Conservation (phyloP, 495 filamentous ascomycete genomes). For the Podospora didyma region DNA sequence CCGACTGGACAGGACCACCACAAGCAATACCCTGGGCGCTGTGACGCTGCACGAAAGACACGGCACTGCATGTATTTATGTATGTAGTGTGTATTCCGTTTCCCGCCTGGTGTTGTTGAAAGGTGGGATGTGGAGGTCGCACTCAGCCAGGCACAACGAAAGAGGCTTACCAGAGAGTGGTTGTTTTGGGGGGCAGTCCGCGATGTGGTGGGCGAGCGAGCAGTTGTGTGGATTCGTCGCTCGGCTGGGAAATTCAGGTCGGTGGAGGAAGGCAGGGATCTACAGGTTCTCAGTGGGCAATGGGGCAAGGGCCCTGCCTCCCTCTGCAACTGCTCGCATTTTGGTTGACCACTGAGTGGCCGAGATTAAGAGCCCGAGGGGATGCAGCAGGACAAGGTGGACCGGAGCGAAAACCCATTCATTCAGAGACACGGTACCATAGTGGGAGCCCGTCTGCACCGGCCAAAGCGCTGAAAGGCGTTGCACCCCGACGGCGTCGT, state of each 20-base stretch:
- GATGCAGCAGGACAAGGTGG: conserved; percentile 21
- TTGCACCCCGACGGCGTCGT: conserved; percentile 16
- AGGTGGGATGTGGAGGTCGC: conserved; percentile 20
- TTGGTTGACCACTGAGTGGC: conserved; percentile 25
- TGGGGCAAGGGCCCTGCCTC: conserved; percentile 17
- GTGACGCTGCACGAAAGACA: neutral
- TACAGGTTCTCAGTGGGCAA: conserved; percentile 20
- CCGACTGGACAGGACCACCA: neutral
- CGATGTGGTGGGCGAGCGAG: conserved; percentile 24
- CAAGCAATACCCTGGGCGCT: neutral
- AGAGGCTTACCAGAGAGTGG: conserved; percentile 9
- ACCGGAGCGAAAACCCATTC: conserved; percentile 20
- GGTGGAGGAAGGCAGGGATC: conserved; percentile 31
- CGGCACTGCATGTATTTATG: too few relatives aligned
- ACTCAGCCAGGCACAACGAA: conserved; percentile 23
- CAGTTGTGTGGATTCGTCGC: conserved; percentile 28
- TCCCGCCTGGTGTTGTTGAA: neutral
- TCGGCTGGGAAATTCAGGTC: conserved; percentile 36
- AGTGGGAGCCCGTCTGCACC: conserved; percentile 15
- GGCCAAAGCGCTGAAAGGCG: conserved; percentile 26
- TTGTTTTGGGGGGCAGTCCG: conserved; percentile 4
- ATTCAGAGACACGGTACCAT: conserved; percentile 33
- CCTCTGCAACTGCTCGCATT: conserved; percentile 5
- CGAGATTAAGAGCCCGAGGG: conserved; percentile 22
- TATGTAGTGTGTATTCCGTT: too few relatives aligned